These are phyloP conservation scores for Aspergillus sp. DNA, from an alignment of 2,329 filamentous ascomycete genomes.

Conservation along the genomic window DNA sequence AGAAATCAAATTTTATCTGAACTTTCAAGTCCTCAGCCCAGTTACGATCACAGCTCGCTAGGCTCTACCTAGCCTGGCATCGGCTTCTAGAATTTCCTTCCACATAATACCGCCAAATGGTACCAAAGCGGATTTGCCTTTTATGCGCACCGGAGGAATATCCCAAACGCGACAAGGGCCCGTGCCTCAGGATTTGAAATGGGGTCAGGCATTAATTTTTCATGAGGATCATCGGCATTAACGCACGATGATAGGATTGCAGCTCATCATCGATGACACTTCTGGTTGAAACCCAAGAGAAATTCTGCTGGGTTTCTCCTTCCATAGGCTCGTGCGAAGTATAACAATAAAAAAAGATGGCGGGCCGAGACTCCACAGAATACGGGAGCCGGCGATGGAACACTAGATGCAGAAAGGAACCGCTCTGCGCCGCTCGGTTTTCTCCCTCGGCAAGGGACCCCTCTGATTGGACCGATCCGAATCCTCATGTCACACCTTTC, in stretches of 20 bases:
- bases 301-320: neutral
- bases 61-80: neutral
- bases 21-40: neutral
- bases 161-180: constrained; percentile 2
- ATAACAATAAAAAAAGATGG: neutral
- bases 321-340: neutral
- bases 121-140: neutral
- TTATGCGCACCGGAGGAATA: neutral
- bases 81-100: constrained; percentile 1
- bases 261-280: neutral
- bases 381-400: neutral
- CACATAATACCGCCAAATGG: neutral
- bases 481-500: constrained; percentile 32
- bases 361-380: constrained; percentile 5
- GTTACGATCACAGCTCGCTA: neutral
- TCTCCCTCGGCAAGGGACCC: constrained; percentile 31
- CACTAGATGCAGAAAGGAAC: neutral
- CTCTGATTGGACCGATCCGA: constrained; percentile 33
- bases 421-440: neutral
- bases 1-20: neutral
- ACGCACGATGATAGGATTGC: neutral
- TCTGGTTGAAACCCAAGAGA: constrained; percentile 2
- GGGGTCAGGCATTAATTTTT: neutral
- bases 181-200: neutral
- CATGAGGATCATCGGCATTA: neutral